phyloP scores from a whole-genome alignment of 2,329 filamentous ascomycete genomes.

The Colletotrichum sp. region DNA sequence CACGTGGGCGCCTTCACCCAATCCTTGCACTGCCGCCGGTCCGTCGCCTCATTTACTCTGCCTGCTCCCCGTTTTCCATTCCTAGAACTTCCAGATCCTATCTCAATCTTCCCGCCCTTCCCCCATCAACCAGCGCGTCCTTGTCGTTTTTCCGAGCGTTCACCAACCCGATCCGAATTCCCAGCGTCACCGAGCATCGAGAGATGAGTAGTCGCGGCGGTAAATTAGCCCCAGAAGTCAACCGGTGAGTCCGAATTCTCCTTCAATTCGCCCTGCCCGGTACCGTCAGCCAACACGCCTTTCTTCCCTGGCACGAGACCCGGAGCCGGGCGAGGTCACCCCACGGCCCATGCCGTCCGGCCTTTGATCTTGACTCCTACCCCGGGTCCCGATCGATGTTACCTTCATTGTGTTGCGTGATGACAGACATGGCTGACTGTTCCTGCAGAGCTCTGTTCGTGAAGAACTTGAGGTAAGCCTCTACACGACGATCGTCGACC shows the following conservation, averaged over 20 bases:
- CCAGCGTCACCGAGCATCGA: slow-evolving; percentile 51
- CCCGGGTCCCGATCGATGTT: not conserved
- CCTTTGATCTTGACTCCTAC: not conserved
- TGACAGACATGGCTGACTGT: slow-evolving; percentile 34
- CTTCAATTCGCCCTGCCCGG: slow-evolving; percentile 5
- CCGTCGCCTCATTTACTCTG: slow-evolving; percentile 23
- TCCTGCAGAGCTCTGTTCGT: slow-evolving; percentile 92
- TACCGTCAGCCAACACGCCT: not conserved
- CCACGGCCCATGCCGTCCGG: slow-evolving; percentile 5
- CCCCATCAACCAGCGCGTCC: slow-evolving; percentile 29
- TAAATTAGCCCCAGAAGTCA: slow-evolving; percentile 99
- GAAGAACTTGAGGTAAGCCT: slow-evolving; percentile 92
- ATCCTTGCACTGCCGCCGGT: slow-evolving; percentile 19
- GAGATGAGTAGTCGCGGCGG: slow-evolving; percentile 96
- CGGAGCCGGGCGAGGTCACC: slow-evolving; percentile 3
- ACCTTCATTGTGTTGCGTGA: not conserved
- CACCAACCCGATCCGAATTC: slow-evolving; percentile 18
- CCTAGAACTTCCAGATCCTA: slow-evolving; percentile 22
- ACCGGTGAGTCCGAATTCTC: slow-evolving; percentile 70
- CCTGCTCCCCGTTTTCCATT: slow-evolving; percentile 23
- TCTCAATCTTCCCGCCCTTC: slow-evolving; percentile 14
- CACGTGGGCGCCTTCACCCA: slow-evolving; percentile 12
- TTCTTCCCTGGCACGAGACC: slow-evolving; percentile 12
- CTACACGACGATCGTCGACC: slow-evolving; percentile 47
- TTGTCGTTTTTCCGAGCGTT: slow-evolving; percentile 28